phyloP scores from a whole-genome alignment of 140 eudicot species.

The Stevia rebaudiana region DNA sequence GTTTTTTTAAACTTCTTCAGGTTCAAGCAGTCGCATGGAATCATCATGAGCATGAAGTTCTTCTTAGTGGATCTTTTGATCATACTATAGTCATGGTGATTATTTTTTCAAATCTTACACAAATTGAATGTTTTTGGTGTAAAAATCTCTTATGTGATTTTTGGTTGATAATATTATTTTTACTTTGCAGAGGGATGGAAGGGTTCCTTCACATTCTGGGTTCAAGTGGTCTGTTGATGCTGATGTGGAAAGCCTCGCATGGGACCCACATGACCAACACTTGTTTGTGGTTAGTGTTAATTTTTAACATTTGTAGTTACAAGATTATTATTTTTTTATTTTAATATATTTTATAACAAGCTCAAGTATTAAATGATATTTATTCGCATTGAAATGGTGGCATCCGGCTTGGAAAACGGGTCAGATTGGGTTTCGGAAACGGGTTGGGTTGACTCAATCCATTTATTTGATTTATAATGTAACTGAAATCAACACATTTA shows the following conservation, averaged over 20 bases:
- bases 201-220: constrained; percentile 70
- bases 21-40: constrained; percentile 97
- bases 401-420: neutral
- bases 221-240: constrained; percentile 73
- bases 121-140: neutral
- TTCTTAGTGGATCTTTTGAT: constrained; percentile 95
- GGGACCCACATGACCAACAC: constrained; percentile 90
- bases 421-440: neutral
- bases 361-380: neutral
- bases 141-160: neutral
- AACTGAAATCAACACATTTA: neutral
- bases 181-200: constrained; percentile 66
- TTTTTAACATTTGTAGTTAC: neutral
- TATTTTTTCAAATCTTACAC: neutral
- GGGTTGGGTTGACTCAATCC: neutral
- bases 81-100: constrained; percentile 82
- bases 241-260: constrained; percentile 86
- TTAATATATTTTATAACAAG: neutral
- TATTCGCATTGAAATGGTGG: neutral
- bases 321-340: neutral
- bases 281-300: constrained; percentile 71
- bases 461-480: neutral
- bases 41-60: constrained; percentile 59
- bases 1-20: constrained; percentile 26
- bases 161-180: neutral